A percentile compares a stretch with the other conserved stretches of the same genome.
These are phyloP conservation scores for Malania oleifera DNA, from an alignment of 164 flowering plant species.

Conservation along the genomic window DNA sequence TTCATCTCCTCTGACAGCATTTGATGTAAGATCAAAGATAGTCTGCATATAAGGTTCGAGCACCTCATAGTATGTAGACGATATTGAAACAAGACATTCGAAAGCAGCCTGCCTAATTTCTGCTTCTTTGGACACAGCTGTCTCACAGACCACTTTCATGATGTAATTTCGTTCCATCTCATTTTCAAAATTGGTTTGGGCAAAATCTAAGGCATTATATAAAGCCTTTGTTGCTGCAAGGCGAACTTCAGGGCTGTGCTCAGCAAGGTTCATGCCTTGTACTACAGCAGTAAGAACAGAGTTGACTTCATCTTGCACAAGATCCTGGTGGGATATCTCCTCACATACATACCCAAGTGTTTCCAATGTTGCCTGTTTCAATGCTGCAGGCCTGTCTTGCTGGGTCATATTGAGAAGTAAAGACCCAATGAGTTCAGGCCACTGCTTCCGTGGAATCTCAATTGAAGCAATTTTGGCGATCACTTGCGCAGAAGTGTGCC, in stretches of 20 bases:
- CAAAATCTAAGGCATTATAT: conserved; percentile 79
- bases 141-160: conserved; percentile 76
- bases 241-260: conserved; percentile 56
- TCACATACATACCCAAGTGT: conserved; percentile 83
- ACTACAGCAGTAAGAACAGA: conserved; percentile 82
- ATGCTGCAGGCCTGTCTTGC: conserved; percentile 33
- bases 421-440: conserved; percentile 62
- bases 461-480: conserved; percentile 69
- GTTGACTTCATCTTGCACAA: conserved; percentile 73
- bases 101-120: conserved; percentile 77
- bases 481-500: conserved; percentile 71
- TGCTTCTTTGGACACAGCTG: conserved; percentile 53
- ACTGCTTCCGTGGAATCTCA: conserved; percentile 66
- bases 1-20: conserved; percentile 66
- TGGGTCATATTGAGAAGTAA: conserved; percentile 74
- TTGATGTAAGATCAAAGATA: conserved; percentile 67
- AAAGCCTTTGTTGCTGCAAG: conserved; percentile 76
- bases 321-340: conserved; percentile 63
- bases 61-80: conserved; percentile 67
- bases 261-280: conserved; percentile 71
- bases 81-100: conserved; percentile 77
- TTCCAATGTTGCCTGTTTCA: conserved; percentile 74
- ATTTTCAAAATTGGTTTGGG: conserved; percentile 76
- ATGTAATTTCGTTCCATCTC: conserved; percentile 78
- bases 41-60: conserved; percentile 74